Conservation (phyloP, 2,329 filamentous ascomycete genomes). For the Trichoderma pleuroti region DNA sequence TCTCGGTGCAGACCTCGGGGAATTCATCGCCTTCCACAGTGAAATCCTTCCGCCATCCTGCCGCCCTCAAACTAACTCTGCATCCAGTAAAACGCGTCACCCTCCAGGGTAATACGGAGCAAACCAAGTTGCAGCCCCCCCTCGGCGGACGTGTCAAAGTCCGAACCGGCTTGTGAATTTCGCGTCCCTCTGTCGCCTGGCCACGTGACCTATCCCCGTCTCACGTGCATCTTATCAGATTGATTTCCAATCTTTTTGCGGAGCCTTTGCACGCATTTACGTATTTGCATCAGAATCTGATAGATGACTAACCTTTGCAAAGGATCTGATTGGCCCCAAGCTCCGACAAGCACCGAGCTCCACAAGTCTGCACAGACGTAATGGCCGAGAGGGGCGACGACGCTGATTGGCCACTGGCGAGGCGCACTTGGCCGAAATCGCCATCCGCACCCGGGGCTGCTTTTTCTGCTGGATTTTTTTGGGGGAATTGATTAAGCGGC, state of each 20-base stretch:
- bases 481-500: neutral
- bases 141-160: conserved; percentile 13
- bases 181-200: conserved; percentile 8
- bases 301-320: conserved; percentile 2
- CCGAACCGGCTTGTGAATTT: neutral
- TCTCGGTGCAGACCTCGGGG: neutral
- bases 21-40: neutral
- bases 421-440: conserved; percentile 19
- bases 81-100: neutral
- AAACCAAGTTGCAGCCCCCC: neutral
- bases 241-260: conserved; percentile 14
- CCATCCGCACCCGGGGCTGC: conserved; percentile 1
- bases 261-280: neutral
- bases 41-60: neutral
- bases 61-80: neutral
- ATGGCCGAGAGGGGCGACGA: conserved; percentile 17
- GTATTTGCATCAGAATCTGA: conserved; percentile 13
- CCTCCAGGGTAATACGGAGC: neutral
- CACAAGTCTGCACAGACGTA: conserved; percentile 14
- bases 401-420: conserved; percentile 12
- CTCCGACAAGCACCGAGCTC: conserved; percentile 17
- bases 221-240: conserved; percentile 20
- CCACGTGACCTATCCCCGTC: conserved; percentile 14
- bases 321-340: neutral
- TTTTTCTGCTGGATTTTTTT: conserved; percentile 1